These are phyloP conservation scores for Salicornia ramosissima DNA, from an alignment of 148 eudicot genomes.

Conservation along the genomic window DNA sequence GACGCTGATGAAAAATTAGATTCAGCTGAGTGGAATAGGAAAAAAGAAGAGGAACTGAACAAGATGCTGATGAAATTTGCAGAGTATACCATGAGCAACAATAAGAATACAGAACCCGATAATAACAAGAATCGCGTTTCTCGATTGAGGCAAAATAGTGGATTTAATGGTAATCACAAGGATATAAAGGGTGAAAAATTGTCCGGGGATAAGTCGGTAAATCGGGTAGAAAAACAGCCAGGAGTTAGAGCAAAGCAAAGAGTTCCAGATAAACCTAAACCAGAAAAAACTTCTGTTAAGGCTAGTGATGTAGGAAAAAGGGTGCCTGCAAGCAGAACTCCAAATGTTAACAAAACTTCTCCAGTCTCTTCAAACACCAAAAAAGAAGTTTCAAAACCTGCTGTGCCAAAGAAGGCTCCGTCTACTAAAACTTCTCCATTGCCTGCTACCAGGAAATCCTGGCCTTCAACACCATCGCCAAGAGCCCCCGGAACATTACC, in stretches of 20 bases:
- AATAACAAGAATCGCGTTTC: slow-evolving; percentile 33
- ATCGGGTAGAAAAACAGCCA: slow-evolving; percentile 57
- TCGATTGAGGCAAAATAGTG: slow-evolving; percentile 39
- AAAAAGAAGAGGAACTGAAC: slow-evolving; percentile 81
- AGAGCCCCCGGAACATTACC: slow-evolving; percentile 51
- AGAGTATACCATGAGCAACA: slow-evolving; percentile 48
- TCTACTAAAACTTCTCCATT: slow-evolving; percentile 58
- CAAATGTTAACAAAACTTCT: slow-evolving; percentile 36
- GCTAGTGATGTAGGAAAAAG: slow-evolving; percentile 34
- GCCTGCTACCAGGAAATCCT: slow-evolving; percentile 75
- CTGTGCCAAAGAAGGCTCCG: slow-evolving; percentile 48
- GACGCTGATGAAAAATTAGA: slow-evolving; percentile 52
- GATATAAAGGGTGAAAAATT: slow-evolving; percentile 55
- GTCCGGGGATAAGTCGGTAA: slow-evolving; percentile 38
- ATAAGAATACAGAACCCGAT: slow-evolving; percentile 34
- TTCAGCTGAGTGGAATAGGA: slow-evolving; percentile 80
- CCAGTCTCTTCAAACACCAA: slow-evolving; percentile 40
- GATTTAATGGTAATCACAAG: slow-evolving; percentile 39
- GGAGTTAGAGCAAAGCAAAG: slow-evolving; percentile 44
- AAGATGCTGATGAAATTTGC: slow-evolving; percentile 77
- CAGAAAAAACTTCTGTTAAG: slow-evolving; percentile 43
- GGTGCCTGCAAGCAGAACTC: slow-evolving; percentile 35
- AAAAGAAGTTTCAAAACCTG: slow-evolving; percentile 53
- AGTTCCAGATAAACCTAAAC: slow-evolving; percentile 54
- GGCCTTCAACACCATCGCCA: slow-evolving; percentile 78